Percentiles rank a stretch among this genome's conserved stretches.
Evolutionary conservation across 1,139 yeast species (phyloP).

Genomic region (Spencermartinsiella ligniputridi): DNA sequence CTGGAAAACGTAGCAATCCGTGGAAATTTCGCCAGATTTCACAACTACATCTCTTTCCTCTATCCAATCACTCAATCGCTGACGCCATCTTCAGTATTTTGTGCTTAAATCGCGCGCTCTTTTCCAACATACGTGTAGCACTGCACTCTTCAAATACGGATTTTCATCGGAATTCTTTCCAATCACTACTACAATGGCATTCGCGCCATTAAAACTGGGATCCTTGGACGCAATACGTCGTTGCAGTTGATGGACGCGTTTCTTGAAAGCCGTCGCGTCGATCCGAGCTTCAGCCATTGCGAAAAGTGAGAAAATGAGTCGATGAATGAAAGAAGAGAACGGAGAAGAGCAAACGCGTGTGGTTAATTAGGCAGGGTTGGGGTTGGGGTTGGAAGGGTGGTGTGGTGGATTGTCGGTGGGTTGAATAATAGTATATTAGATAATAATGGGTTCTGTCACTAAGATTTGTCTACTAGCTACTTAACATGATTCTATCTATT

Average conservation of each 20-base stretch:
- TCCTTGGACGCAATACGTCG: constrained; percentile 35
- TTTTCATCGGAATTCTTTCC: constrained; percentile 86
- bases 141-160: constrained; percentile 86
- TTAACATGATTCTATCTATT: neutral
- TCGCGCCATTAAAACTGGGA: constrained; percentile 44
- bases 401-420: neutral
- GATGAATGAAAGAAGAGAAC: too few relatives aligned
- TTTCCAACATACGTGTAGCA: constrained; percentile 50
- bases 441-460: neutral
- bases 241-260: constrained; percentile 43
- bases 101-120: neutral
- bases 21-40: too few relatives aligned
- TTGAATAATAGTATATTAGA: neutral
- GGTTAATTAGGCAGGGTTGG: neutral
- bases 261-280: constrained; percentile 42
- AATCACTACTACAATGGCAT: constrained; percentile 61
- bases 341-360: neutral
- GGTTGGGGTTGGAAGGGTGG: neutral
- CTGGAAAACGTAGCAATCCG: too few relatives aligned
- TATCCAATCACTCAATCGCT: neutral
- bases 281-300: constrained; percentile 34
- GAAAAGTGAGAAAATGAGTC: too few relatives aligned
- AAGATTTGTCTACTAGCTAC: neutral
- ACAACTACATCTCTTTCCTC: too few relatives aligned
- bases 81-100: neutral